Base-by-base conservation (phyloP, 148 eudicot genomes). In the Fagopyrum homotropicum region DNA sequence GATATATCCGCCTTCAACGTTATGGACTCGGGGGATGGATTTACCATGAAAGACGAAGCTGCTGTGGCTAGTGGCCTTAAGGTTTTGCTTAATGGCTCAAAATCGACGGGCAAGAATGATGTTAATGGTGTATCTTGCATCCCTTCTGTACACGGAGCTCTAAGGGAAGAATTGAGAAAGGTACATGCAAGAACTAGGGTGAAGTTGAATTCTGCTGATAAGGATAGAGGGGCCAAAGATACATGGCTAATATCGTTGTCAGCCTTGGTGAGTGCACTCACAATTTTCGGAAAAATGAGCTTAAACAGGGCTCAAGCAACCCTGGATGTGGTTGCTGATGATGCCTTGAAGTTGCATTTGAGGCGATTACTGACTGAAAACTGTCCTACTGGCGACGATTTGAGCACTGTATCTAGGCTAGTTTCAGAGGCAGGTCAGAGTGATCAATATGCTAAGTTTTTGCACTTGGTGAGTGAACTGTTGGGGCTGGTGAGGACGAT, bases 31-130 rank as follows among this genome's bases (percentile, higher is more conserved):
- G 97, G 93, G 11, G 93, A 88, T 56, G 96, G 89, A 9, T 86
- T 83, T n/a, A 76, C 86, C 55, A 80, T 81, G 50, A 95, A 92
- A 80, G 98, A 90, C 75, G 88, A 83, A 6, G 88, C 91, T 56
- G 82, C 83, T 5, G 99, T 96, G 12, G 97, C 90, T 8, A 74
- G 87, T 78, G 99, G 90, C 76, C 79, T 90, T 45, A 96, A 84
- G 84, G 88, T 90, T 45, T 85, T 92, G 81, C 88, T 96, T 5
- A 88, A 88, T 44, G 98, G 94, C 4, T 96, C 98, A 2, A 95
- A 92, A 80, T 78, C 90, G 90, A 81, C 76, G 12, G 87, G 87
- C 49, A 83, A 86, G 80, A 78, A 70, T 46, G 84, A 82, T 72
- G 43, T 76, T 4, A 80, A 71, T 2, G 80, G 83, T 0, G 81